Evolutionary conservation across 306 rosid genomes (phyloP).

Genomic region (Glycine latifolia): DNA sequence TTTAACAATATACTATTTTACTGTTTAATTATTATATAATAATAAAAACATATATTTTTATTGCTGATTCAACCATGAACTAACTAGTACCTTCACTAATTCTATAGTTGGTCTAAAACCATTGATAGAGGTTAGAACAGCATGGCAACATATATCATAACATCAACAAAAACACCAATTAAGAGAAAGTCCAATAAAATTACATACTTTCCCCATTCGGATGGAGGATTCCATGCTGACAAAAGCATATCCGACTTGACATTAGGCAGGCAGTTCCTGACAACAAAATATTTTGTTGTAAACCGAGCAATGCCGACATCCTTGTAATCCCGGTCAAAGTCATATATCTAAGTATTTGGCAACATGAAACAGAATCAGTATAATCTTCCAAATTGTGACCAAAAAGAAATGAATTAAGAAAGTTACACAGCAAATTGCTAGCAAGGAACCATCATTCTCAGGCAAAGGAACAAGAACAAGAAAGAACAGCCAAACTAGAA

Average conservation of each 20-base stretch:
- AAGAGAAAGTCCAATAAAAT: slow-evolving; percentile 39
- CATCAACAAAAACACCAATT: slow-evolving; percentile 39
- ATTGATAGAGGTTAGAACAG: slow-evolving; percentile 14
- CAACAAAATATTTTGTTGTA: slow-evolving; percentile 90
- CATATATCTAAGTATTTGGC: slow-evolving; percentile 68
- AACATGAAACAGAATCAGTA: slow-evolving; percentile 50
- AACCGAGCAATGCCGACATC: slow-evolving; percentile 95
- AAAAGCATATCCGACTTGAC: slow-evolving; percentile 97
- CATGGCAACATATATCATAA: slow-evolving; percentile 37
- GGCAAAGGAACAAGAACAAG: slow-evolving; percentile 38
- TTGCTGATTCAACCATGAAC: slow-evolving; percentile 5
- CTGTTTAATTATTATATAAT: background rate
- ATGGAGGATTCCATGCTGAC: slow-evolving; percentile 97
- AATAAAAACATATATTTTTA: background rate
- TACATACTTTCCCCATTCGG: slow-evolving; percentile 93
- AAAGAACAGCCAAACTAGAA: slow-evolving; percentile 40
- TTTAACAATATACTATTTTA: background rate
- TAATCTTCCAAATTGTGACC: slow-evolving; percentile 38
- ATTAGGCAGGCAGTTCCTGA: slow-evolving; percentile 87
- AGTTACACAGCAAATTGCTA: slow-evolving; percentile 28
- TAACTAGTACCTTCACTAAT: background rate
- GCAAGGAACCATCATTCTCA: slow-evolving; percentile 32
- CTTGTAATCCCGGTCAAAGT: slow-evolving; percentile 98
- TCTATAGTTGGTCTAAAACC: background rate
- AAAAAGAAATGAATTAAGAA: slow-evolving; percentile 21